A percentile compares a stretch with the other conserved stretches of the same genome.
phyloP scores from a whole-genome alignment of 106 monocot species.

The Dioscorea zingiberensis region DNA sequence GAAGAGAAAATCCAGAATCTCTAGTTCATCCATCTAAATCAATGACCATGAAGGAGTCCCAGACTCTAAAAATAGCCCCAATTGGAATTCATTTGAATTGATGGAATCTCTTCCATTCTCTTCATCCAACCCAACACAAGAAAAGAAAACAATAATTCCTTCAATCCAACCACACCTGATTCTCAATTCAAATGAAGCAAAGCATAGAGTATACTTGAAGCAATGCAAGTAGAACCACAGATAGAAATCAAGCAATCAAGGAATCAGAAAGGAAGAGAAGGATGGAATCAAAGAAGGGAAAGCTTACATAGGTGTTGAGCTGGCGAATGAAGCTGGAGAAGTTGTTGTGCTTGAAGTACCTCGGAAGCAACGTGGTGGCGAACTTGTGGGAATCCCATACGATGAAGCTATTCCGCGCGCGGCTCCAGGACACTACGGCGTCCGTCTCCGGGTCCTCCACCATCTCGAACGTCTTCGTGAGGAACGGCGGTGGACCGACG shows the following conservation, averaged over 20 bases:
- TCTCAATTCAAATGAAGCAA: too few species aligned
- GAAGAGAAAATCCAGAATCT: not conserved
- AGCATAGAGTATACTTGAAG: too few species aligned
- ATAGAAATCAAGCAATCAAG: not conserved
- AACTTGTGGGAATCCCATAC: slow-evolving; percentile 59
- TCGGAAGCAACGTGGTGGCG: slow-evolving; percentile 42
- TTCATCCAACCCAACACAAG: too few species aligned
- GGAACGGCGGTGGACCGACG: slow-evolving; percentile 43
- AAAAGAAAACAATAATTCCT: too few species aligned
- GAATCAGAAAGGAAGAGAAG: not conserved
- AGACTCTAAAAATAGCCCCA: too few species aligned
- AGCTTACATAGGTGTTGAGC: slow-evolving; percentile 68
- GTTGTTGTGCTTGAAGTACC: slow-evolving; percentile 72
- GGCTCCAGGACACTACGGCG: slow-evolving; percentile 55
- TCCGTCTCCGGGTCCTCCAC: slow-evolving; percentile 60
- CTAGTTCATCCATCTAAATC: not conserved
- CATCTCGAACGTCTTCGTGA: slow-evolving; percentile 71
- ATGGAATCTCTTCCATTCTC: too few species aligned
- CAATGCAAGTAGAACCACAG: not conserved
- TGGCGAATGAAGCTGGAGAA: slow-evolving; percentile 84
- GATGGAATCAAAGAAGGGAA: not conserved
- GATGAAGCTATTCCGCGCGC: slow-evolving; percentile 52
- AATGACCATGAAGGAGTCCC: too few species aligned
- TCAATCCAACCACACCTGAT: too few species aligned
- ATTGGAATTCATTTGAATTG: too few species aligned